Conservation (phyloP, 2,329 filamentous ascomycete species). For the Phyllosticta citrichinensis region DNA sequence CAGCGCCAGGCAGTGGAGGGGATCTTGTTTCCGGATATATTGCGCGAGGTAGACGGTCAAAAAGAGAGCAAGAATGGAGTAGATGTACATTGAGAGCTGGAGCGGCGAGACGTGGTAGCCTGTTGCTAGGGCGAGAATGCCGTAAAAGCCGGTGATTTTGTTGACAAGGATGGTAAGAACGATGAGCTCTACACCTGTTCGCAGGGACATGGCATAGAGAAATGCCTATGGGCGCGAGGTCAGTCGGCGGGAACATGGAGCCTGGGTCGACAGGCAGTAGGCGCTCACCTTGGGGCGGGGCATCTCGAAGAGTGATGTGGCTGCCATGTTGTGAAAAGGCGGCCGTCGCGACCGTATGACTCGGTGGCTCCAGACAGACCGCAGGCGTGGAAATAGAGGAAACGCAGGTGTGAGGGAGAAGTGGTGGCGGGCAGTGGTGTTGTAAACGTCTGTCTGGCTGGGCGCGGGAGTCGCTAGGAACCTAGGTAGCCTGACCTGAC, state of each 20-base stretch:
- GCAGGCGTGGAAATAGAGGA: background rate
- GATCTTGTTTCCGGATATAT: conserved; percentile 68
- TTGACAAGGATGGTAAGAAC: conserved; percentile 77
- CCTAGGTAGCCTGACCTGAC: no score
- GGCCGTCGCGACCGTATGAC: background rate
- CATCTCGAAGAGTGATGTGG: conserved; percentile 21
- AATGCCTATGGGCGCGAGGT: conserved; percentile 52
- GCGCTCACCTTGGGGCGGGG: conserved; percentile 28
- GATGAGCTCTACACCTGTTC: conserved; percentile 78
- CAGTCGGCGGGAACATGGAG: conserved; percentile 5
- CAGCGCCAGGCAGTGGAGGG: conserved; percentile 69
- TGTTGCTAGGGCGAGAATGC: conserved; percentile 77
- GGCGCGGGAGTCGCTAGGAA: background rate
- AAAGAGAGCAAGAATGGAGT: conserved; percentile 63
- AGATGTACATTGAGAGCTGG: conserved; percentile 86
- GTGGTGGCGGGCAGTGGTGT: background rate
- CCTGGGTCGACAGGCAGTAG: conserved; percentile 1
- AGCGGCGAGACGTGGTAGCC: conserved; percentile 73
- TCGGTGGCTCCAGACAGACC: background rate
- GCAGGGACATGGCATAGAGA: conserved; percentile 74
- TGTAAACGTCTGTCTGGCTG: background rate
- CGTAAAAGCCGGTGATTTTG: conserved; percentile 85
- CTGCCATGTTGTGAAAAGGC: conserved; percentile 11
- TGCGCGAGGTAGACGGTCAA: conserved; percentile 62
- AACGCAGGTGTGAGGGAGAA: background rate